Conservation (phyloP, 768 basidiomycete genomes). For the Russula ochroleuca region DNA sequence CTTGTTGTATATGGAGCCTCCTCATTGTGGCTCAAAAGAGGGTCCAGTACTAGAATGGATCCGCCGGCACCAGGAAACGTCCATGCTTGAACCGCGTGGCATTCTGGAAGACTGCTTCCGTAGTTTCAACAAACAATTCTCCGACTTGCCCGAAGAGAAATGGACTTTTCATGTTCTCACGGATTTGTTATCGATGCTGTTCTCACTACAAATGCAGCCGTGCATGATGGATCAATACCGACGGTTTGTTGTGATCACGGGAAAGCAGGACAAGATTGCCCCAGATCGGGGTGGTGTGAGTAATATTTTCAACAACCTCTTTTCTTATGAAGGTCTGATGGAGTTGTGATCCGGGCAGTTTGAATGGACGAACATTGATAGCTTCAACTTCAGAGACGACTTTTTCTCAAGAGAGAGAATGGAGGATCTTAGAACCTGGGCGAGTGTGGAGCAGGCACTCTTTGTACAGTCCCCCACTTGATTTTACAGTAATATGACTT, state of each 20-base stretch:
- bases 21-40: slow-evolving; percentile 31
- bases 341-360: slow-evolving; percentile 39
- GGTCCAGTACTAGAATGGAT: slow-evolving; percentile 17
- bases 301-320: slow-evolving; percentile 24
- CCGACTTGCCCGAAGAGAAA: slow-evolving; percentile 35
- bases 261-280: slow-evolving; percentile 35
- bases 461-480: background rate
- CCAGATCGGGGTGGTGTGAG: slow-evolving; percentile 46
- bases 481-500: background rate
- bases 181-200: slow-evolving; percentile 37
- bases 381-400: slow-evolving; percentile 59
- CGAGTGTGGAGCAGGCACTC: slow-evolving; percentile 15
- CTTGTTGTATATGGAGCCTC: slow-evolving; percentile 45
- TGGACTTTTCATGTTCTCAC: slow-evolving; percentile 41
- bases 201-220: slow-evolving; percentile 57
- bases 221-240: slow-evolving; percentile 56
- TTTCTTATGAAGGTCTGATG: slow-evolving; percentile 12
- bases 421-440: slow-evolving; percentile 20
- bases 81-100: slow-evolving; percentile 35
- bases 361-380: slow-evolving; percentile 45
- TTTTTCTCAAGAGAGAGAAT: slow-evolving; percentile 36
- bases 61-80: slow-evolving; percentile 8
- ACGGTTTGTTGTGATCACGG: slow-evolving; percentile 57
- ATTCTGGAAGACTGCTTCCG: slow-evolving; percentile 44
- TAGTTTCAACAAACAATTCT: slow-evolving; percentile 39